These are phyloP conservation scores for Naumovozyma baii DNA, from an alignment of 805 yeast species.

Conservation along the genomic window DNA sequence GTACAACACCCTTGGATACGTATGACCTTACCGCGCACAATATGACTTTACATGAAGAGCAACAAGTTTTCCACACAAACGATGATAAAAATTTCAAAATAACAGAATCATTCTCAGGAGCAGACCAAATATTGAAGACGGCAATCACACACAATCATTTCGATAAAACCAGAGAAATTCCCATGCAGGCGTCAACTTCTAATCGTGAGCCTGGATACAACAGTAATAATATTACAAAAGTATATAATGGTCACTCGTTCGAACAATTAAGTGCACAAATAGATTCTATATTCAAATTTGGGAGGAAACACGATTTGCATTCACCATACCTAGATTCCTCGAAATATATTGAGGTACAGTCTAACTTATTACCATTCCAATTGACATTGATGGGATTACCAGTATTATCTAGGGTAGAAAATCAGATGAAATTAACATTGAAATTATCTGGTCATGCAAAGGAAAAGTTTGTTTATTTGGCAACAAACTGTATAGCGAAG, in stretches of 20 bases:
- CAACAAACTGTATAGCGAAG: conserved; percentile 78
- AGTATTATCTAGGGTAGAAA: conserved; percentile 78
- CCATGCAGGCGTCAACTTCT: no score
- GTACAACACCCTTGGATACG: neutral
- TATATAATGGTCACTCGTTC: no score
- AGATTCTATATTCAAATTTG: conserved; percentile 9
- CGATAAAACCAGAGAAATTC: no score
- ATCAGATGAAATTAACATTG: conserved; percentile 69
- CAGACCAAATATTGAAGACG: neutral
- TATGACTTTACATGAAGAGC: neutral
- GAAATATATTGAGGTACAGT: conserved; percentile 22
- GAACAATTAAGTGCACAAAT: neutral
- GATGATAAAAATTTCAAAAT: neutral
- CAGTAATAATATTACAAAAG: no score
- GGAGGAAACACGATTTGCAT: conserved; percentile 16
- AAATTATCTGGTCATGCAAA: conserved; percentile 39
- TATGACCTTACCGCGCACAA: neutral
- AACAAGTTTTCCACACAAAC: neutral
- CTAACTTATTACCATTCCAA: conserved; percentile 33
- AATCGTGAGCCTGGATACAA: no score
- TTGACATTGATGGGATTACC: conserved; percentile 57
- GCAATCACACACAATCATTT: no score
- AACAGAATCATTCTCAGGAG: neutral
- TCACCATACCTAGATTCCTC: conserved; percentile 18
- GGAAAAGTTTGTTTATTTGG: conserved; percentile 62